These are phyloP conservation scores for Helichrysum umbraculigerum DNA, from an alignment of 129 eudicot species.

Conservation along the genomic window DNA sequence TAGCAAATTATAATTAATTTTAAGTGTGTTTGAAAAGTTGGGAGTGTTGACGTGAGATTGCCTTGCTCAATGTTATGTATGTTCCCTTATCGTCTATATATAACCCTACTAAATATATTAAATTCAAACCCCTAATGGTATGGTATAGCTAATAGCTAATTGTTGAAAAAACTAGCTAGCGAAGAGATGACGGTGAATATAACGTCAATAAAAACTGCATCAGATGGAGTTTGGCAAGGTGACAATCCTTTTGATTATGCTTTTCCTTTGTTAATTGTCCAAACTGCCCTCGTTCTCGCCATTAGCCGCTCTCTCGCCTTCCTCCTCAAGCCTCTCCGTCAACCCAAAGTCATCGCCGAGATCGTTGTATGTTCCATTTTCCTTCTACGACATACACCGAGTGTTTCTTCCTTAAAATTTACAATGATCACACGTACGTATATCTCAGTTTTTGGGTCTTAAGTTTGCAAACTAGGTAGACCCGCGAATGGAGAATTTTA, in stretches of 20 bases:
- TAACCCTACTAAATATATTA: neutral
- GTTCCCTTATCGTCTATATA: neutral
- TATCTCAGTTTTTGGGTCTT: too few relatives aligned
- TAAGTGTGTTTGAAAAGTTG: neutral
- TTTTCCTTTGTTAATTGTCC: slow-evolving; percentile 66
- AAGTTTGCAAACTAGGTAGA: too few relatives aligned
- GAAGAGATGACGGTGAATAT: slow-evolving; percentile 46
- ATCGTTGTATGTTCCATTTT: slow-evolving; percentile 55
- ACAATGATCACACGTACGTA: too few relatives aligned
- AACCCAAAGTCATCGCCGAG: slow-evolving; percentile 92
- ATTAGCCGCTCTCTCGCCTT: slow-evolving; percentile 68
- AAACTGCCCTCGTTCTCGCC: slow-evolving; percentile 57
- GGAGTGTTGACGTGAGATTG: neutral
- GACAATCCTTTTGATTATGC: slow-evolving; percentile 72
- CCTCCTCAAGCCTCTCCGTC: slow-evolving; percentile 86
- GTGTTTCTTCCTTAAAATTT: neutral
- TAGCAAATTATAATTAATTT: neutral
- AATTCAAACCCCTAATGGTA: neutral
- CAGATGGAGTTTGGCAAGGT: slow-evolving; percentile 79
- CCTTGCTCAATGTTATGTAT: neutral
- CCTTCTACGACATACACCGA: neutral
- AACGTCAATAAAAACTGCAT: slow-evolving; percentile 51
- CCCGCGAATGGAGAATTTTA: too few relatives aligned
- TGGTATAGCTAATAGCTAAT: too few relatives aligned
- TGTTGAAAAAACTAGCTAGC: neutral